Conservation (phyloP, 108 stramenopile species). For the Pseudonitzschia multiseries region DNA sequence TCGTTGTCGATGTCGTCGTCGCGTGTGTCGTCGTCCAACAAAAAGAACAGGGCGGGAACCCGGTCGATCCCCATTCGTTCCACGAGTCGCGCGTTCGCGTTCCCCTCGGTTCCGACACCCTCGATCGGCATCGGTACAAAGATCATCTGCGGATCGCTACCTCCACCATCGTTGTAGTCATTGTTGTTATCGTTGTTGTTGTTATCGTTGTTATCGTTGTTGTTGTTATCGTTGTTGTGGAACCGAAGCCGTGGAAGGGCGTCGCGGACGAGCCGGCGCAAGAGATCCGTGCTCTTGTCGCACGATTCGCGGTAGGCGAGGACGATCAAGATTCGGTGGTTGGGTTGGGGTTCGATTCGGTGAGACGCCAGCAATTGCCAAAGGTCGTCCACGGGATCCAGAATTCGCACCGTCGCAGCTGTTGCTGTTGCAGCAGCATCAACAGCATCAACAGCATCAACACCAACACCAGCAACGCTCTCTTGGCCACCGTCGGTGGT, state of each 20-base stretch:
- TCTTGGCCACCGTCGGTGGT: too few relatives aligned
- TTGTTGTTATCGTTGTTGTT: neutral
- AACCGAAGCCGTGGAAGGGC: constrained; percentile 1
- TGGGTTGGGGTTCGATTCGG: neutral
- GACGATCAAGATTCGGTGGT: constrained; percentile 9
- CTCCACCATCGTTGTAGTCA: too few relatives aligned
- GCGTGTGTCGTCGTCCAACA: neutral
- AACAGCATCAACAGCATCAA: too few relatives aligned
- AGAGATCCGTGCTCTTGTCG: neutral
- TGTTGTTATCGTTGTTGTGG: neutral
- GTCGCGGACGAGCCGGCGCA: neutral
- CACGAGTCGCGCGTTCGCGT: neutral
- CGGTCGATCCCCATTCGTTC: neutral
- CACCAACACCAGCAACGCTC: too few relatives aligned
- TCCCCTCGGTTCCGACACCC: neutral
- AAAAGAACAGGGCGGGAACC: constrained; percentile 4
- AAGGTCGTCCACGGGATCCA: neutral
- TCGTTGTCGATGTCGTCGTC: neutral
- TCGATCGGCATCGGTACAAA: constrained; percentile 4
- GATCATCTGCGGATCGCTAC: neutral
- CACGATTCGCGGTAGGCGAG: constrained; percentile 16
- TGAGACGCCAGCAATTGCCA: neutral
- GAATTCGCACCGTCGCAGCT: neutral
- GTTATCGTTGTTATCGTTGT: neutral
- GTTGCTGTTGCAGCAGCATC: too few relatives aligned